Base-by-base conservation (phyloP, 768 basidiomycete species). In the Termitomyces sp. region DNA sequence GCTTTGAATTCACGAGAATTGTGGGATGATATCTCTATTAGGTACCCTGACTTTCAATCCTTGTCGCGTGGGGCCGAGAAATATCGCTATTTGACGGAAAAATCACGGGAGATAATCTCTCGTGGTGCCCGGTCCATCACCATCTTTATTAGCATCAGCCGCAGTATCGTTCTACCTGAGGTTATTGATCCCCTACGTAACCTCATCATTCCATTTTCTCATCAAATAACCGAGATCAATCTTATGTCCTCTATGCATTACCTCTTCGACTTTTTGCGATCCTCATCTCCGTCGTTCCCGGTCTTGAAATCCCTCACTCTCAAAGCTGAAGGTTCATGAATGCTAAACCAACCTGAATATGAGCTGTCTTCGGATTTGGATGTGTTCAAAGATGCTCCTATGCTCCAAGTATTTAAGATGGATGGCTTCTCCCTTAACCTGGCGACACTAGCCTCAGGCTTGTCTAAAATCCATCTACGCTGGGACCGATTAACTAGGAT, bases 171-270 rank as follows among this genome's bases (percentile, higher is more conserved):
- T 33, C 29, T 45, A 6, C 56, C 41, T 12, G 26, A 44, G 13
- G 41, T 31, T 8, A 22, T 18, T 4, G 24, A 51, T 26, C 56
- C 56, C 24, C 18, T 57, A 9, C n/a, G 22, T 34, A 45, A 36
- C 13, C 41, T 57, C 31, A 13, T 51, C n/a, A 6, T 51, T 18
- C 56, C 56, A 33, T 57, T 57, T 44, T 51, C 56, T 4, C 49
- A 41, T 29, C 56, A 51, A 20, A 20, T 57, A 1, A 45, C 31
- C 4, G 39, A 44, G 28, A 57, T 57, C 22, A 16, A 26, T 5
- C 37, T 57, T 42, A 26, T 9, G 29, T 45, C 39, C 34, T 34
- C 56, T 6, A 44, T 44, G 31, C 15, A 7, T 16, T 12, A 34
- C 36, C 41, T 57, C 15, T 44, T n/a, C n/a, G 37, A 24, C 4